phyloP scores from a whole-genome alignment of 2,329 filamentous ascomycete species.

The Paecilomyces formosus region DNA sequence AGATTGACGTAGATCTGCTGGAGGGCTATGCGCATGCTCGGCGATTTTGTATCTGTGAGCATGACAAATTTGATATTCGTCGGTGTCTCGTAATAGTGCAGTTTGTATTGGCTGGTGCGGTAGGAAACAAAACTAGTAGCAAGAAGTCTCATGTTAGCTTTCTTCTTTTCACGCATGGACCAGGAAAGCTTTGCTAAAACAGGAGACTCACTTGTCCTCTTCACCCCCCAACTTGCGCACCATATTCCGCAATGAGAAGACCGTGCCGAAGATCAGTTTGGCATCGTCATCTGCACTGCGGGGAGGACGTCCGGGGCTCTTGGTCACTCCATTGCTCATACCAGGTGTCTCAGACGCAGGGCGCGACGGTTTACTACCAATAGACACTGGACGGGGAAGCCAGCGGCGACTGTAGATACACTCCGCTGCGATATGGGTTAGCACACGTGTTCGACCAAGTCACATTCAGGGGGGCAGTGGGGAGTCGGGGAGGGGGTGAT shows the following conservation, averaged over 20 bases:
- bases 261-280: constrained; percentile 93
- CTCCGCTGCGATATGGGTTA: constrained; percentile 57
- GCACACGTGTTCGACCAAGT: not conserved
- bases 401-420: constrained; percentile 94
- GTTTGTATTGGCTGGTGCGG: constrained; percentile 89
- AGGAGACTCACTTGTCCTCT: constrained; percentile 58
- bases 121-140: constrained; percentile 76
- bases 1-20: constrained; percentile 99
- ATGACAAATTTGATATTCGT: constrained; percentile 94
- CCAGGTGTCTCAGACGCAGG: constrained; percentile 43
- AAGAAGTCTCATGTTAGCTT: constrained; percentile 8
- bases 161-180: not conserved
- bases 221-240: constrained; percentile 88
- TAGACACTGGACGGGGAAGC: constrained; percentile 51
- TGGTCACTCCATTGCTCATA: constrained; percentile 33
- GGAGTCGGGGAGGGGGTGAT: not conserved
- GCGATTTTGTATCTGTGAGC: constrained; percentile 81
- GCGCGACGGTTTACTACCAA: constrained; percentile 40
- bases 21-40: constrained; percentile 86
- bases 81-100: constrained; percentile 98
- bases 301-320: constrained; percentile 29
- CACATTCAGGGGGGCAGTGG: not conserved
- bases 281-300: constrained; percentile 70
- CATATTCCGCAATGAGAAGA: constrained; percentile 96
- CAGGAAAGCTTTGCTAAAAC: not conserved